A percentile compares a stretch with the other conserved stretches of the same genome.
Evolutionary conservation across 2,329 filamentous ascomycete genomes (phyloP).

Genomic region (Leptographium galeiforme): DNA sequence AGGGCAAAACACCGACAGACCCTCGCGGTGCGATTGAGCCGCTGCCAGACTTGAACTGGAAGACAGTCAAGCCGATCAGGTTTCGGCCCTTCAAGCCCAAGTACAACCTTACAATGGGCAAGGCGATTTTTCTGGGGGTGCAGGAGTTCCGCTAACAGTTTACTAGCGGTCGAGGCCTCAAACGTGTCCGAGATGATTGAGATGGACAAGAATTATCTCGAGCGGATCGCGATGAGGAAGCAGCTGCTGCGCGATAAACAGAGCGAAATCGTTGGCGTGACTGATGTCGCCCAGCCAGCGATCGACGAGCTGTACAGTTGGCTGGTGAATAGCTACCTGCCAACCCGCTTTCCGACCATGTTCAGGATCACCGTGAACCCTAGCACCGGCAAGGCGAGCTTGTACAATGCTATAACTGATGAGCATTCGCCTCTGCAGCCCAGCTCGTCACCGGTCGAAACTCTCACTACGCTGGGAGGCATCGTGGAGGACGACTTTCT

Average conservation of each 20-base stretch:
- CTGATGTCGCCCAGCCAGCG: constrained; percentile 1
- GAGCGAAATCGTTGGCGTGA: too few species aligned
- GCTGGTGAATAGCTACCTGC: constrained; percentile 6
- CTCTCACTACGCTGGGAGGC: neutral
- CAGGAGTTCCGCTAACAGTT: neutral
- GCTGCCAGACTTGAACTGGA: constrained; percentile 3
- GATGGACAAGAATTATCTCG: constrained; percentile 8
- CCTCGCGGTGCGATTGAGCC: constrained; percentile 3
- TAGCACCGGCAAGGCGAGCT: too few species aligned
- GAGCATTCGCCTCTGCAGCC: neutral
- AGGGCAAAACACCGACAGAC: too few species aligned
- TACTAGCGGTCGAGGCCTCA: neutral
- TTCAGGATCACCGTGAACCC: neutral
- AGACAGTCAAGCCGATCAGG: constrained; percentile 1
- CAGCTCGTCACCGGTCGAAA: neutral
- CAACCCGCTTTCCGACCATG: constrained; percentile 5
- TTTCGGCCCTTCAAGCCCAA: constrained; percentile 9
- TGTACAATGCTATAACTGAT: constrained; percentile 1
- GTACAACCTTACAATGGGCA: constrained; percentile 11
- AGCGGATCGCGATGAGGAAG: constrained; percentile 2
- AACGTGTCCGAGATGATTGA: constrained; percentile 7
- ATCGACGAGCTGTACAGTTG: constrained; percentile 8
- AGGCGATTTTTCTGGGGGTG: neutral
- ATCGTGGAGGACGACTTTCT: constrained; percentile 11
- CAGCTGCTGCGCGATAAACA: too few species aligned